Percentiles rank a stretch among this genome's conserved stretches.
Evolutionary conservation across 225 moss, liverwort and hornwort species (phyloP).

Genomic region (Pseudisothecium myosuroides): DNA sequence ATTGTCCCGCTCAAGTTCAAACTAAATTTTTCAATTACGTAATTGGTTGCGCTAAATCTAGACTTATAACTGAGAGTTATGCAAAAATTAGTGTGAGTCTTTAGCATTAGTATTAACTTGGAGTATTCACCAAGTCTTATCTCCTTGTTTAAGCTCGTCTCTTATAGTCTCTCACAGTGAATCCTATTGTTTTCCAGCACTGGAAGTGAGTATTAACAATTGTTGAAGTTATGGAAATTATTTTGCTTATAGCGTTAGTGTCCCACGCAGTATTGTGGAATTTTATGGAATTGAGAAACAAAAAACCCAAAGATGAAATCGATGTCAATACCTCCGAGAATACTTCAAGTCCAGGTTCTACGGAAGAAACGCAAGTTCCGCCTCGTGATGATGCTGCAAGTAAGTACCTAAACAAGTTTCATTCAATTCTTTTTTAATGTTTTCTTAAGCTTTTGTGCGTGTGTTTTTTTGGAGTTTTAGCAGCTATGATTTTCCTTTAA

Average conservation of each 20-base stretch:
- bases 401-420: background rate
- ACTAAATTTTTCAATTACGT: background rate
- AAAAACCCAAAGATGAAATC: background rate
- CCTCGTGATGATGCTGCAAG: background rate
- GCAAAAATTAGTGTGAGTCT: background rate
- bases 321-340: no score
- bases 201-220: background rate
- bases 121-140: background rate
- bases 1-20: background rate
- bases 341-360: background rate
- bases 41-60: no score
- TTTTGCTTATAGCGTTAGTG: background rate
- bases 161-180: background rate
- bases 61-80: background rate
- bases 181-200: background rate
- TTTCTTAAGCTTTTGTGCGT: rapidly evolving
- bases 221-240: no score
- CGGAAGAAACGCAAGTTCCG: background rate
- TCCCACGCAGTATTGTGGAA: no score
- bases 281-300: background rate
- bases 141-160: background rate
- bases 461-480: background rate
- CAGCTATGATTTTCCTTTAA: background rate
- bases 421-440: background rate
- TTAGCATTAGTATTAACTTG: background rate